A percentile compares a stretch with the other conserved stretches of the same genome.
phyloP scores from a whole-genome alignment of 371 early-diverging fungal genomes.

The Mortierella sp. region DNA sequence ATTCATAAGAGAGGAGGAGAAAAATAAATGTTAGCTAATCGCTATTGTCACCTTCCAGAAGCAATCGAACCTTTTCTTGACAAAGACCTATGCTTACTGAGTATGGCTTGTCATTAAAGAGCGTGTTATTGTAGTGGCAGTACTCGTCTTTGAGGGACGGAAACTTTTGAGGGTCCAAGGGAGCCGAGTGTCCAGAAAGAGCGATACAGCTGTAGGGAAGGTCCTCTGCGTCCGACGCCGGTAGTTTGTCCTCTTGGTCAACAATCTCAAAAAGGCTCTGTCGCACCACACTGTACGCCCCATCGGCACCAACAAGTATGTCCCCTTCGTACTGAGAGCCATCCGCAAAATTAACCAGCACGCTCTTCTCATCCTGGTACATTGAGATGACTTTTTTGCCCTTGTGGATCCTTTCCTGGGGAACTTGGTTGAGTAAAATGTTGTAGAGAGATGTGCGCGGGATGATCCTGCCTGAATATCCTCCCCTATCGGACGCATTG shows the following conservation, averaged over 20 bases:
- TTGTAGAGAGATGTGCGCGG: conserved; percentile 10
- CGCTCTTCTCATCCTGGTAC: conserved; percentile 15
- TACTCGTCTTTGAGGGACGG: conserved; percentile 7
- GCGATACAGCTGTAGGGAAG: conserved; percentile 14
- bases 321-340: conserved; percentile 2
- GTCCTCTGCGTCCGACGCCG: conserved; percentile 12
- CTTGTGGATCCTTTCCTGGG: conserved; percentile 17
- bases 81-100: conserved; percentile 7
- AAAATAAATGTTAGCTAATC: neutral
- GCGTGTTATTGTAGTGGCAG: conserved; percentile 14
- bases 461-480: conserved; percentile 13
- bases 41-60: neutral
- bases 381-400: conserved; percentile 17
- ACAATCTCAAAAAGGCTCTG: conserved; percentile 23
- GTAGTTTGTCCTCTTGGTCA: neutral
- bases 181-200: conserved; percentile 17
- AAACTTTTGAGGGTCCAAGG: conserved; percentile 11
- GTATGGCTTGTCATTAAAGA: conserved; percentile 3
- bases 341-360: conserved; percentile 11
- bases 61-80: neutral
- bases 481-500: neutral
- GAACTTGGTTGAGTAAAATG: conserved; percentile 14
- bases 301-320: conserved; percentile 38
- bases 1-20: too few species aligned
- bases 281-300: conserved; percentile 33